Conservation (phyloP, 306 rosid genomes). For the Medicago arabica region DNA sequence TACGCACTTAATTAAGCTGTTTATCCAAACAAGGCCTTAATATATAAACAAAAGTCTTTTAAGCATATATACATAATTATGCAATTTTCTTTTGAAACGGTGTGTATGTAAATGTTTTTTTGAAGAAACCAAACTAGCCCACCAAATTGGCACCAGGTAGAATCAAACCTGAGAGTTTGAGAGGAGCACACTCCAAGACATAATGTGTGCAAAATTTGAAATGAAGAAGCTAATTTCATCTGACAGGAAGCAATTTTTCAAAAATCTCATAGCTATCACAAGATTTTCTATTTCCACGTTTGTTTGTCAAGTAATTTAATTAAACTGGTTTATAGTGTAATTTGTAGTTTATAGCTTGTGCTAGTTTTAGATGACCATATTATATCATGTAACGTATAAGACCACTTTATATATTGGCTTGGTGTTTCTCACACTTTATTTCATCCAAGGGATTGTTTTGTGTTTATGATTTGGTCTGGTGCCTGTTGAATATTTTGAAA, state of each 20-base stretch:
- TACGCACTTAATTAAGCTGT: background rate
- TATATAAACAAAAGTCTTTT: background rate
- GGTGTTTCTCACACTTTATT: conserved; percentile 15
- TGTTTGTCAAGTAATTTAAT: background rate
- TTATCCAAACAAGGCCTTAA: background rate
- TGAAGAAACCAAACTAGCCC: too few species aligned
- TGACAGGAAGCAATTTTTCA: background rate
- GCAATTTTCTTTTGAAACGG: too few species aligned
- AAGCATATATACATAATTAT: background rate
- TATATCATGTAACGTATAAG: background rate
- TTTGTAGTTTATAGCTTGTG: background rate
- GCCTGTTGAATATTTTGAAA: conserved; percentile 32
- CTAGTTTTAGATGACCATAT: conserved; percentile 11
- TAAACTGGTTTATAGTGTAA: conserved; percentile 1
- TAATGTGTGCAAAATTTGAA: background rate
- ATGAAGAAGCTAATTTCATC: conserved; percentile 8
- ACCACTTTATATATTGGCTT: background rate
- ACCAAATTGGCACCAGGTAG: too few species aligned
- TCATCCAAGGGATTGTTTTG: conserved; percentile 1
- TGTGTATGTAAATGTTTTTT: background rate
- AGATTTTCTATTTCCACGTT: background rate
- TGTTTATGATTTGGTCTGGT: conserved; percentile 30
- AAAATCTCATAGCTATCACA: background rate
- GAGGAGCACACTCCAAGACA: too few species aligned
- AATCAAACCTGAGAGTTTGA: too few species aligned